Base-by-base conservation (phyloP, 1,284 basidiomycete genomes). In the Ceratobasidium sp. region DNA sequence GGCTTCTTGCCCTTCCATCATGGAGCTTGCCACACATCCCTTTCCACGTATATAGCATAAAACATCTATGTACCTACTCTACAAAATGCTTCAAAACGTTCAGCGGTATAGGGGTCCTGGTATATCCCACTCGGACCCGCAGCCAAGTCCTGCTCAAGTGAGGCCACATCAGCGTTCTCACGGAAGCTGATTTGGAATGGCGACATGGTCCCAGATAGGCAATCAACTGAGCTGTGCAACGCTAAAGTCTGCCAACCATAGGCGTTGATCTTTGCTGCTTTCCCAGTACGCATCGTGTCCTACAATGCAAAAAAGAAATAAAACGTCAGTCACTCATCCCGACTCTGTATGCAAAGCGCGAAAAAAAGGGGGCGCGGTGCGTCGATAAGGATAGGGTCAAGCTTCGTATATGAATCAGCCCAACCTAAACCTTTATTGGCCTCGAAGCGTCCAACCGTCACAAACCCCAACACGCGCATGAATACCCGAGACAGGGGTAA, bases 161-260 rank as follows among this genome's bases (percentile, higher is more conserved):
- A 69, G 67, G 29, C 37, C n/a, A 37, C 67, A 69, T 56, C 67
- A 52, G 49, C 32, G 37, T 54, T 69, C 67, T 51, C 67, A 69
- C 67, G 67, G 67, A 69, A 69, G 44, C 67, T 52, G 40, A 56
- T 69, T 69, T 7, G 67, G 49, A 51, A 19, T 2, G 37, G 40
- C 51, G 19, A 40, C 49, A 43, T 34, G 51, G 32, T 40, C 32
- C 32, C 67, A 46, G 61, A 64, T 64, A 46, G 43, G 43, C 61
- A 64, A 71, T 71, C 68, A 71, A 71, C 56, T 59, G 54, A 71
- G 68, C 34, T 71, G 68, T 49, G 68, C 68, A 25, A 71, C 68
- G 44, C 68, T 71, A 49, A 59, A 71, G 56, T 71, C 68, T 22
- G 68, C 68, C 34, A 71, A 49, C 68, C 68, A 71, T 0, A 71